Percentiles rank a stretch among this genome's conserved stretches.
Evolutionary conservation across 495 filamentous ascomycete species (phyloP).

Genomic region (Penicillium ochrochloron): DNA sequence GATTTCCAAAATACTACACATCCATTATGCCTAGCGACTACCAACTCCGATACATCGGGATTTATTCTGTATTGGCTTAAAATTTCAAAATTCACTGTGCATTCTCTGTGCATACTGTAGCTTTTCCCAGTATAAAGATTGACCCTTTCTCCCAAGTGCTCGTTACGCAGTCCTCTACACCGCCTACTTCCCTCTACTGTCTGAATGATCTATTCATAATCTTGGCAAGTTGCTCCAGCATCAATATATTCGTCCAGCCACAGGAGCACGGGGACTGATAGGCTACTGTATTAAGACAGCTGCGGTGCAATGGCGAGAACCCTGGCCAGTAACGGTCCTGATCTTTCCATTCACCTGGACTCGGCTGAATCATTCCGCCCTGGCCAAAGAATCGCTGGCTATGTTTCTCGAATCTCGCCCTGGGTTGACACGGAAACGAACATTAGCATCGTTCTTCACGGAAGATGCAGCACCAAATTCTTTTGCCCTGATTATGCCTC

Average conservation of each 20-base stretch:
- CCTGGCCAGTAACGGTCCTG: not conserved
- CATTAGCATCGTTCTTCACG: not conserved
- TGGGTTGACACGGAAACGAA: not conserved
- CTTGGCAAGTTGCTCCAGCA: too few relatives aligned
- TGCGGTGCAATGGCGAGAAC: not conserved
- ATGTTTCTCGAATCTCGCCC: not conserved
- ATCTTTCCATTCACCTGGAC: not conserved
- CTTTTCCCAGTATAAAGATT: too few relatives aligned
- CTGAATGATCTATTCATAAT: too few relatives aligned
- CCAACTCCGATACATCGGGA: too few relatives aligned
- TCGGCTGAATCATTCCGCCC: not conserved
- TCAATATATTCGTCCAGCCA: not conserved
- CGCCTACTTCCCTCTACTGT: too few relatives aligned
- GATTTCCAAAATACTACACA: too few relatives aligned
- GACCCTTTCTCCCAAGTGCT: too few relatives aligned
- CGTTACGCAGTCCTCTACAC: too few relatives aligned
- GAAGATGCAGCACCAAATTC: not conserved
- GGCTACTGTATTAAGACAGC: not conserved
- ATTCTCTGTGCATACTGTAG: too few relatives aligned
- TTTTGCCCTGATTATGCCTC: not conserved
- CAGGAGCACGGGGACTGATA: not conserved
- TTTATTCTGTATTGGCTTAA: too few relatives aligned
- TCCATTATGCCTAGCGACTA: too few relatives aligned
- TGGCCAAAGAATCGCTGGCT: not conserved
- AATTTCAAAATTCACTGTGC: too few relatives aligned